Conservation (phyloP, 1,139 yeast species). For the Candida frijolesensis region DNA sequence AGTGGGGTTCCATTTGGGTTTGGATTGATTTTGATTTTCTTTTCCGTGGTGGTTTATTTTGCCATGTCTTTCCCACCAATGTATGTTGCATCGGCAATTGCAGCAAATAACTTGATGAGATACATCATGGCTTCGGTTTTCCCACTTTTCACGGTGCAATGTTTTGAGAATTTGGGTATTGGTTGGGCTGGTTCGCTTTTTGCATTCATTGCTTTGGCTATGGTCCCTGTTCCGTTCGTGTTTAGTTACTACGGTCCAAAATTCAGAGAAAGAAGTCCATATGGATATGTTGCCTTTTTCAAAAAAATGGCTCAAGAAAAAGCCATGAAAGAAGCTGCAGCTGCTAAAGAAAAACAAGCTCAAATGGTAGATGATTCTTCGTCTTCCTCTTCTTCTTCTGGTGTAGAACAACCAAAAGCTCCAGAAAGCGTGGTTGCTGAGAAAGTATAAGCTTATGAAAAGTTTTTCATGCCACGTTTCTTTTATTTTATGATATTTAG, state of each 20-base stretch:
- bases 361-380: not conserved
- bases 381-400: too few relatives aligned
- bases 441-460: conserved; percentile 10
- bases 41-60: conserved; percentile 70
- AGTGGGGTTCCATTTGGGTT: conserved; percentile 79
- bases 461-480: too few relatives aligned
- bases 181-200: conserved; percentile 43
- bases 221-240: conserved; percentile 42
- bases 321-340: conserved; percentile 17
- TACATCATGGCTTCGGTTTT: conserved; percentile 65
- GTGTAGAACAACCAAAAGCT: not conserved
- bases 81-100: conserved; percentile 73
- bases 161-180: conserved; percentile 40
- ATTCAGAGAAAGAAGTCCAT: conserved; percentile 56
- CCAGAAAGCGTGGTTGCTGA: conserved; percentile 11
- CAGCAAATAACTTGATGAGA: conserved; percentile 76
- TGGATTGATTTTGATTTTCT: conserved; percentile 73
- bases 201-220: conserved; percentile 35
- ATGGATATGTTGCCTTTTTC: conserved; percentile 58
- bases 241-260: conserved; percentile 59
- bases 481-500: not conserved
- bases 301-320: conserved; percentile 31
- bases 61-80: conserved; percentile 75
- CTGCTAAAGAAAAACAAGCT: conserved; percentile 2
- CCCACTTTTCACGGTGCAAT: conserved; percentile 49